Percentiles rank a stretch among this genome's conserved stretches.
These are phyloP conservation scores for Cordia subcordata DNA, from an alignment of 257 asterid genomes.

Conservation along the genomic window DNA sequence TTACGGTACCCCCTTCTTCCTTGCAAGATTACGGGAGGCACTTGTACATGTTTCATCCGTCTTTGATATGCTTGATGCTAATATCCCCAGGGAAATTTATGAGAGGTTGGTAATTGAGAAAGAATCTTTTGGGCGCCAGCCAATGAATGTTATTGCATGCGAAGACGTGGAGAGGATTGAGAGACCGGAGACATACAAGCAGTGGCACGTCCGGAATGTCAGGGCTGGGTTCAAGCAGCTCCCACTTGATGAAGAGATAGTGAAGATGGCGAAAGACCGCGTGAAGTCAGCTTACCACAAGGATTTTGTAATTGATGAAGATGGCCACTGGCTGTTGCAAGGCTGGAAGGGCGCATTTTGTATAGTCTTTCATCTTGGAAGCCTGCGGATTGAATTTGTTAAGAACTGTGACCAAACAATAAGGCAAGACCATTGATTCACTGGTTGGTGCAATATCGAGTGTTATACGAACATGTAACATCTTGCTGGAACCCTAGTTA, in stretches of 20 bases:
- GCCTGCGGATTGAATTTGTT: constrained; percentile 24
- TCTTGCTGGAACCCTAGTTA: too few species aligned
- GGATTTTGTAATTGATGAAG: constrained; percentile 46
- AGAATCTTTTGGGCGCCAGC: constrained; percentile 39
- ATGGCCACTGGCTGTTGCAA: constrained; percentile 51
- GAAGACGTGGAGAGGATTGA: constrained; percentile 47
- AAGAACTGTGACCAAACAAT: neutral
- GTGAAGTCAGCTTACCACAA: constrained; percentile 32
- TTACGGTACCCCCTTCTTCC: constrained; percentile 46
- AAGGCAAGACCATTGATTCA: neutral
- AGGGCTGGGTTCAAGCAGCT: constrained; percentile 51
- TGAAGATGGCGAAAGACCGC: constrained; percentile 24
- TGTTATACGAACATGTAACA: too few species aligned
- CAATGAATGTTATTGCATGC: constrained; percentile 49
- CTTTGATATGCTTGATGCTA: constrained; percentile 54
- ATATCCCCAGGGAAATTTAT: constrained; percentile 35
- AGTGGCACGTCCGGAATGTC: constrained; percentile 49
- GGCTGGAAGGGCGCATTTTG: constrained; percentile 61
- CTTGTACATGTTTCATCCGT: constrained; percentile 42
- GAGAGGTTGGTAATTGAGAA: constrained; percentile 48
- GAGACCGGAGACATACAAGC: constrained; percentile 62
- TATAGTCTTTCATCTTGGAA: constrained; percentile 45
- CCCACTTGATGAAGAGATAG: constrained; percentile 37
- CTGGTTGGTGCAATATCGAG: too few species aligned
- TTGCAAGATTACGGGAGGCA: constrained; percentile 53